phyloP scores from a whole-genome alignment of 805 yeast genomes.

The Cyberlindnera bimundalis region DNA sequence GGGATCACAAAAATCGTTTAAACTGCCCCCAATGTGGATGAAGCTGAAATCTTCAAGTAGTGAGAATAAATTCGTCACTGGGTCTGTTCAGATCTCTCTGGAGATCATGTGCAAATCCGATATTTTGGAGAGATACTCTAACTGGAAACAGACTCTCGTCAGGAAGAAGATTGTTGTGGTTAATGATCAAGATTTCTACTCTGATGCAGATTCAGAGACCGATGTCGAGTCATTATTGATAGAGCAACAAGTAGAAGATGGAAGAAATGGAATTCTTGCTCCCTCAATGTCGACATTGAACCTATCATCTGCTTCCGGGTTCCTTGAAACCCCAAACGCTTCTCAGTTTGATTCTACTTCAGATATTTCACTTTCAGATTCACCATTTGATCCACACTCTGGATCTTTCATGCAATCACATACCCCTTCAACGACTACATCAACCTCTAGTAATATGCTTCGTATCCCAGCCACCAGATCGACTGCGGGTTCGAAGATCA shows the following conservation, averaged over 20 bases:
- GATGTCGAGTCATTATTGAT: conserved; percentile 25
- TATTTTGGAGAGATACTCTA: conserved; percentile 17
- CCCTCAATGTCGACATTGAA: conserved; percentile 1
- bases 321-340: not conserved
- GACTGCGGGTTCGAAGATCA: not conserved
- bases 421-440: not conserved
- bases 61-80: conserved; percentile 44
- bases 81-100: conserved; percentile 42
- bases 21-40: conserved; percentile 39
- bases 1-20: conserved; percentile 8
- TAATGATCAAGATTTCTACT: conserved; percentile 27
- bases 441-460: not conserved
- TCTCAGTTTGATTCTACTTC: conserved; percentile 10
- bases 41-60: conserved; percentile 38
- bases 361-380: conserved; percentile 4
- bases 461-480: not conserved
- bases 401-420: not conserved
- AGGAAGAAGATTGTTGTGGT: conserved; percentile 8
- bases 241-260: conserved; percentile 3
- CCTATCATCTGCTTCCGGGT: not conserved
- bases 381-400: not conserved
- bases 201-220: conserved; percentile 25
- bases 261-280: not conserved
- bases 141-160: conserved; percentile 18
- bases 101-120: conserved; percentile 31